Base-by-base conservation (phyloP, 257 asterid genomes). In the Petunia secreta region DNA sequence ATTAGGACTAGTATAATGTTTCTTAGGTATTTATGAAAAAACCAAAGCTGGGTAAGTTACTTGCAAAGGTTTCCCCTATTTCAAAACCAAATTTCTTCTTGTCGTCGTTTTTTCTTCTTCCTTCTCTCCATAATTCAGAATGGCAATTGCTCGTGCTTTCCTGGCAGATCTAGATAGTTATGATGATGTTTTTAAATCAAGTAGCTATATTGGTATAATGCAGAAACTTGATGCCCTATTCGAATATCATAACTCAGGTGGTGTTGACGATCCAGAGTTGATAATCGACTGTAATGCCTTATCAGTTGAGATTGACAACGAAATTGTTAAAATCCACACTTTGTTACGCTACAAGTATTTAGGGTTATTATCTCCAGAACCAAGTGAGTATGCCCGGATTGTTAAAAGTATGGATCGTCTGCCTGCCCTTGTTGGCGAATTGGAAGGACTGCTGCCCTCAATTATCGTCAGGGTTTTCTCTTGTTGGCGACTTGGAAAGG, bases 321-420 rank as follows among this genome's bases (percentile, higher is more conserved):
- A 93, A 84, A 90, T 92, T 52, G 89, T 86, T 78, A 89, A 6
- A 44, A 68, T 68, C 0, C 75, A 68, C 13, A 43, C 43, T 68
- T 68, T 92, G 92, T 76, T 83, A 89, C 59, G 89, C 92, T 91
- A 92, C 84, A 95, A 90, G 87, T 93, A 95, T 63, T 89, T 97
- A 6, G 88, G 90, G 25, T 67, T 91, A 44, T 93, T 91, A 73
- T 95, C 93, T 67, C 99, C 99, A 2, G 97, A 95, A 84, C 99
- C 97, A 1, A 90, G 93, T 71, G 97, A 95, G 82, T 95, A 95
- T 83, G 98, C 99, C 64, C 90, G 97, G 73, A 94, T 93, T 48
- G 97, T 93, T 73, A 88, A 93, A 77, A 93, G 89, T 25, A 25
- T 83, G 85, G 99, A 95, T 25, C 25, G 25, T 83, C 86, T 92